These are phyloP conservation scores for Penicillium cosmopolitanum DNA, from an alignment of 495 filamentous ascomycete genomes.

Conservation along the genomic window DNA sequence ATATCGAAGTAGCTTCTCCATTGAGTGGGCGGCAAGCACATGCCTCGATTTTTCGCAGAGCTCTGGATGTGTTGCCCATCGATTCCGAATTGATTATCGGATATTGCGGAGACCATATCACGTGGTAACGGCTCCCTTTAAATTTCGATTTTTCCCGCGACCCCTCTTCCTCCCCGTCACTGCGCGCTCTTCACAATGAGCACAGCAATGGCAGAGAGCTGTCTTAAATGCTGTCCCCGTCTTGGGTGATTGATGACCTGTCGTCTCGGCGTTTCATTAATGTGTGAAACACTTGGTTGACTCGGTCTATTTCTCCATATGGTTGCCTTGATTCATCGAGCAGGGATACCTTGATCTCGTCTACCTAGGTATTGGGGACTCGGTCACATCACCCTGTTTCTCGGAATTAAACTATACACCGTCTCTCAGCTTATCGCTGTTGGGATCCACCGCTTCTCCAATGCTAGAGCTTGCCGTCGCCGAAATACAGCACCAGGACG, in stretches of 20 bases:
- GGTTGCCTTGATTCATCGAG: not conserved
- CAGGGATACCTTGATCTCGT: not conserved
- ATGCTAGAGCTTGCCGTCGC: constrained; percentile 70
- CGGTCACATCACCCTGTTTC: not conserved
- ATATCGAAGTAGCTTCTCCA: constrained; percentile 40
- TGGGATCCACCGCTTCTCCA: constrained; percentile 52
- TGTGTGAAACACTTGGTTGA: constrained; percentile 2
- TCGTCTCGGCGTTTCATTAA: not conserved
- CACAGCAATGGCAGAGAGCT: not conserved
- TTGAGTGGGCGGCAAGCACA: constrained; percentile 10
- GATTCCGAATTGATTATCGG: constrained; percentile 5
- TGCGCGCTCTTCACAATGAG: not conserved
- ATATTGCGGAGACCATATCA: constrained; percentile 5
- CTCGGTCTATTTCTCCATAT: too few species aligned
- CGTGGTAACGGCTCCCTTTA: not conserved
- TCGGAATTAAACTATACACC: not conserved
- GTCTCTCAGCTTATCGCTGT: constrained; percentile 8
- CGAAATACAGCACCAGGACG: constrained; percentile 57
- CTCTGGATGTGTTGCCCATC: not conserved
- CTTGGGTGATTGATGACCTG: not conserved
- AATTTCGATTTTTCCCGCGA: constrained; percentile 1
- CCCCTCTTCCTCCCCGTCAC: not conserved
- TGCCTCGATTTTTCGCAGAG: constrained; percentile 12
- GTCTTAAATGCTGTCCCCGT: not conserved
- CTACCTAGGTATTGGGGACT: not conserved